These are phyloP conservation scores for Umbelopsis sp. DNA, from an alignment of 371 early-diverging fungal species.

Conservation along the genomic window DNA sequence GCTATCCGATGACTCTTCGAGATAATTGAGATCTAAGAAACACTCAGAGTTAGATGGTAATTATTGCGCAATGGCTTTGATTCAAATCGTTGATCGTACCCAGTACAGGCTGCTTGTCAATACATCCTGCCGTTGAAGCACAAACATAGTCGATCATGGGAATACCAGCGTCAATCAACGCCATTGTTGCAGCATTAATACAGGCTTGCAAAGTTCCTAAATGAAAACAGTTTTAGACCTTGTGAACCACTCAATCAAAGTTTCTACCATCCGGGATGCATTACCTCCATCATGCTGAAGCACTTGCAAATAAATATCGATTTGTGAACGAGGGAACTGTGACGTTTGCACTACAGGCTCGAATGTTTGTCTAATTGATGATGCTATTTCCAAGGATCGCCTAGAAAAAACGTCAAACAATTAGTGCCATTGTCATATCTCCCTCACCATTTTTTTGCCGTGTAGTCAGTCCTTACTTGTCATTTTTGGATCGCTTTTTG, in stretches of 20 bases:
- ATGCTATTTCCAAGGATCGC: slow-evolving; percentile 84
- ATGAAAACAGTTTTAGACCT: background rate
- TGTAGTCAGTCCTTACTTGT: slow-evolving; percentile 63
- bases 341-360: slow-evolving; percentile 83
- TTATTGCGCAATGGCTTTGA: background rate
- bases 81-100: slow-evolving; percentile 43
- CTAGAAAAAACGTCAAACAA: slow-evolving; percentile 33
- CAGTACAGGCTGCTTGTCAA: slow-evolving; percentile 80
- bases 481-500: slow-evolving; percentile 77
- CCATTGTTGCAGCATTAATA: slow-evolving; percentile 94
- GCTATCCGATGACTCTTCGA: slow-evolving; percentile 87
- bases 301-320: slow-evolving; percentile 90
- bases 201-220: slow-evolving; percentile 73
- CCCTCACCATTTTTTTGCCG: background rate
- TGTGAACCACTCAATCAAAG: too few species aligned
- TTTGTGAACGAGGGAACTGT: slow-evolving; percentile 86
- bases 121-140: slow-evolving; percentile 93
- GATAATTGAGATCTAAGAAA: slow-evolving; percentile 76
- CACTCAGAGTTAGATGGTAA: background rate
- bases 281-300: slow-evolving; percentile 92
- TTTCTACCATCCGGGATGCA: too few species aligned
- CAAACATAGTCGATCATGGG: slow-evolving; percentile 95
- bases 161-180: slow-evolving; percentile 96
- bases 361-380: slow-evolving; percentile 87
- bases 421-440: background rate